Evolutionary conservation across 768 basidiomycete species (phyloP), one percentile per base, ranked within the genome.

Genomic region (Agaricus blazei): DNA sequence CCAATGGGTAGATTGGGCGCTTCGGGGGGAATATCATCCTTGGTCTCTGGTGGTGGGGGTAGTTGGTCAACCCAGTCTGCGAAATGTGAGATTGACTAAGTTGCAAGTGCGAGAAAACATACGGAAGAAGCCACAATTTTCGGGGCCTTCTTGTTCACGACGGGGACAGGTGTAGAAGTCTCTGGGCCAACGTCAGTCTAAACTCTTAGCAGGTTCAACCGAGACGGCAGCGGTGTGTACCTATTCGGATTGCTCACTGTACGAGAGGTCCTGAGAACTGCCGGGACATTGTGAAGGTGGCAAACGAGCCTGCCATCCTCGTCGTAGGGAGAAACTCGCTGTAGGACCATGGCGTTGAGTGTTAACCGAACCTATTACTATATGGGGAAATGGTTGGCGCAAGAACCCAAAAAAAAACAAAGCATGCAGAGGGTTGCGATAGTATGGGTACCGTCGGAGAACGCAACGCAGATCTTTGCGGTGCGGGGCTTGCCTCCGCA

Each of bases 71-170:
- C 44, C 49, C 52, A 55, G 37, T 24, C 50, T 54, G 6, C 23
- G 19, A 27, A 36, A 31, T 8, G 44, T 37, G 40, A 34, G 15
- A 31, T 15, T 40, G 12, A 19, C 48, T 26, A 34, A 50, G 40
- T 14, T 36, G 49, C 11, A 56, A 19, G 24, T 14, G 26, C 27
- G 36, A 15, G 7, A 37, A 37, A 14, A 58, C 67, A 26, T 58
- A 78, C 78, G 62, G 34, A 67, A 80, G 55, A 76, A 80, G 0
- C 47, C 37, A 56, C 75, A 75, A 8, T 45, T 28, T 2, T 45
- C 12, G 58, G 62, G 9, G 62, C 58, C 7, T 63, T 58, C 36
- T 66, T 61, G 24, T 45, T 19, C 19, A 36, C 58, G 60, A 19
- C 43, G 66, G 5, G 62, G 43, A 53, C 79, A 80, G n/a, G 38